Conservation (phyloP, 139 green algal genomes). For the Ostreobium quekettii region DNA sequence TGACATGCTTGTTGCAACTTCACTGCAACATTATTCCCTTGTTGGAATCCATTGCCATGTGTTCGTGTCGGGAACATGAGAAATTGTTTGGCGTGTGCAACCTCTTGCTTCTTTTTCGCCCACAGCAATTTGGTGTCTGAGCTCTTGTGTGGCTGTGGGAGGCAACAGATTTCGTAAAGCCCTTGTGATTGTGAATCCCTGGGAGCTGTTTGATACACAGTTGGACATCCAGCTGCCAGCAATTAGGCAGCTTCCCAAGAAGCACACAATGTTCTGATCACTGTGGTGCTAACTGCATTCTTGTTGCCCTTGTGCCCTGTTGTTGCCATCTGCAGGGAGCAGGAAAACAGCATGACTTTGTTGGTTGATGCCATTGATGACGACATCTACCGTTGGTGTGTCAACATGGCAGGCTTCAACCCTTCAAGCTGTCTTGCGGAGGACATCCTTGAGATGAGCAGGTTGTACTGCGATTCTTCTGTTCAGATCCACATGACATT, state of each 20-base stretch:
- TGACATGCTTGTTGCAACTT: slow-evolving; percentile 4
- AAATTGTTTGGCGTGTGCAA: too few species aligned
- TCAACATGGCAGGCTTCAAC: slow-evolving; percentile 46
- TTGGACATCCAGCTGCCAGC: neutral
- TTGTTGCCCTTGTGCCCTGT: neutral
- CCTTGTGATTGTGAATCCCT: too few species aligned
- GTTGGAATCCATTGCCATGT: too few species aligned
- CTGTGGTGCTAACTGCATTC: neutral
- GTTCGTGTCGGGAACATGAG: neutral
- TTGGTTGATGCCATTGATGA: slow-evolving; percentile 36
- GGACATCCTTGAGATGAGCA: slow-evolving; percentile 49
- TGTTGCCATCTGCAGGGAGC: neutral
- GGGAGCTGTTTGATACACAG: too few species aligned
- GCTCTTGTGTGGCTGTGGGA: too few species aligned
- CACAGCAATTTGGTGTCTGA: too few species aligned
- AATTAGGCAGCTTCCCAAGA: neutral
- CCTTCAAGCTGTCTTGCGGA: slow-evolving; percentile 18
- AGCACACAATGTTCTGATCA: neutral
- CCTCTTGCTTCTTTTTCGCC: too few species aligned
- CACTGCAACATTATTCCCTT: too few species aligned
- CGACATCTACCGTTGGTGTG: slow-evolving; percentile 63
- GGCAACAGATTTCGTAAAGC: too few species aligned
- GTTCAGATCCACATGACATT: slow-evolving; percentile 64
- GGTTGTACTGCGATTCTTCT: slow-evolving; percentile 31
- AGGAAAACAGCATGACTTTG: slow-evolving; percentile 21